Base-by-base conservation (phyloP, 108 stramenopile species). In the Nitzschia sp. region DNA sequence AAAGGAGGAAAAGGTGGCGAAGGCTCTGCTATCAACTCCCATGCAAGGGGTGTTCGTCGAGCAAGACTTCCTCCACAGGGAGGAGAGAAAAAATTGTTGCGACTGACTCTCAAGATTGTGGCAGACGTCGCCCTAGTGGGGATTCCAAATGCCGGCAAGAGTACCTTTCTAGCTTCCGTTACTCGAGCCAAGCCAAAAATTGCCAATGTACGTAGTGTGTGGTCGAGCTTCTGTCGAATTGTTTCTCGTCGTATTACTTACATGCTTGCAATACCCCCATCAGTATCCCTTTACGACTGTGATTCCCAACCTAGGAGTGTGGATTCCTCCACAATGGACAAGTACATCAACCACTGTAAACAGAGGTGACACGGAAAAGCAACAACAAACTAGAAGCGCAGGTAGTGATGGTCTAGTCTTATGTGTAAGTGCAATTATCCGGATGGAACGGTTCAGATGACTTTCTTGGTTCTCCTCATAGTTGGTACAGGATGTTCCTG, bases 81-180 rank as follows among this genome's bases (percentile, higher is more conserved):
- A 51, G 88, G 97, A 67, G 86, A 95, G 67, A 73, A 93, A 37
- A 79, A 86, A 75, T 59, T 82, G 65, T 63, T 98, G 38, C 78
- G 84, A 61, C 61, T 98, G 42, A 96, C 95, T 22, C 78, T 98
- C 60, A 96, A 98, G 76, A 83, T 97, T 57, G 94, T 98, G 11
- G 96, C 95, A 0, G 98, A 98, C 73, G 95, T 97, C n/a, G 97
- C 96, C 20, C 61, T 98, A 3, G 89, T 97, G 6, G 97, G 93
- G 10, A 88, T 96, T 5, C 98, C 98, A 0, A 98, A 97, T 77
- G 96, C 96, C 9, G 98, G 98, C 7, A 98, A 98, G 77, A 85
- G 83, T 51, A 97, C 98, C 3, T 83, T 98, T 25, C 78, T 98
- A 34, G 80, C 85, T 21, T 74, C 86, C 37, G 91, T 92, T 40